phyloP scores from a whole-genome alignment of 2,329 filamentous ascomycete species.

The Botrytis porri region DNA sequence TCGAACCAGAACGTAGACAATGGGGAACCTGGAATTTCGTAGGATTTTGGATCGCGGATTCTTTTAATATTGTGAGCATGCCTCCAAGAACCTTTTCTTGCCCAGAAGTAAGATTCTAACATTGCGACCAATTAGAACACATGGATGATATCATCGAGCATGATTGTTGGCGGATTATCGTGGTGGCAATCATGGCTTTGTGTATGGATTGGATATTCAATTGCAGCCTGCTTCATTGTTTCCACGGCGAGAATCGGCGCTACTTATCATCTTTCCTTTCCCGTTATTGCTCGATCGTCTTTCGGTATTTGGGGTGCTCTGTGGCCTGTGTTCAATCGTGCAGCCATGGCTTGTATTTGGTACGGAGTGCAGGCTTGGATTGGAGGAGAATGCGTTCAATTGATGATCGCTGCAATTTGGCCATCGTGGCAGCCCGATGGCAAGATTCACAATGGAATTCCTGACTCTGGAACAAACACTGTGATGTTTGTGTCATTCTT shows the following conservation, averaged over 20 bases:
- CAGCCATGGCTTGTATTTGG: slow-evolving; percentile 81
- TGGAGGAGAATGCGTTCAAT: slow-evolving; percentile 76
- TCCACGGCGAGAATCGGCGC: slow-evolving; percentile 80
- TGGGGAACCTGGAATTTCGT: slow-evolving; percentile 90
- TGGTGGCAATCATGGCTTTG: slow-evolving; percentile 95
- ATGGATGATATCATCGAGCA: slow-evolving; percentile 88
- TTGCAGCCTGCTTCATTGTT: slow-evolving; percentile 73
- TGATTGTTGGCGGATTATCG: slow-evolving; percentile 71
- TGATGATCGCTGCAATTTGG: slow-evolving; percentile 90
- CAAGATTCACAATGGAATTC: slow-evolving; percentile 65
- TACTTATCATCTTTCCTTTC: slow-evolving; percentile 85
- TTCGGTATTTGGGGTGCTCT: slow-evolving; percentile 88
- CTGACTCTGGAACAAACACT: slow-evolving; percentile 68
- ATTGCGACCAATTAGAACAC: slow-evolving; percentile 57
- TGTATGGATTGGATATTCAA: slow-evolving; percentile 80
- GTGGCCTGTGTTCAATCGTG: slow-evolving; percentile 86
- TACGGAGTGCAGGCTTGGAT: slow-evolving; percentile 85
- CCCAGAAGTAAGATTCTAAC: slow-evolving; percentile 22
- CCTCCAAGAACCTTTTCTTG: neutral
- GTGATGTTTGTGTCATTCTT: slow-evolving; percentile 78
- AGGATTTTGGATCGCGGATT: slow-evolving; percentile 81
- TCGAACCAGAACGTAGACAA: slow-evolving; percentile 75
- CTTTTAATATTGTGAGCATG: slow-evolving; percentile 67
- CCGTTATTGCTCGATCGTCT: slow-evolving; percentile 71
- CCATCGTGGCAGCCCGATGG: slow-evolving; percentile 43